Evolutionary conservation across 2,329 filamentous ascomycete species (phyloP), one percentile per base, ranked within the genome.

Genomic region (Colletotrichum theobromicola): DNA sequence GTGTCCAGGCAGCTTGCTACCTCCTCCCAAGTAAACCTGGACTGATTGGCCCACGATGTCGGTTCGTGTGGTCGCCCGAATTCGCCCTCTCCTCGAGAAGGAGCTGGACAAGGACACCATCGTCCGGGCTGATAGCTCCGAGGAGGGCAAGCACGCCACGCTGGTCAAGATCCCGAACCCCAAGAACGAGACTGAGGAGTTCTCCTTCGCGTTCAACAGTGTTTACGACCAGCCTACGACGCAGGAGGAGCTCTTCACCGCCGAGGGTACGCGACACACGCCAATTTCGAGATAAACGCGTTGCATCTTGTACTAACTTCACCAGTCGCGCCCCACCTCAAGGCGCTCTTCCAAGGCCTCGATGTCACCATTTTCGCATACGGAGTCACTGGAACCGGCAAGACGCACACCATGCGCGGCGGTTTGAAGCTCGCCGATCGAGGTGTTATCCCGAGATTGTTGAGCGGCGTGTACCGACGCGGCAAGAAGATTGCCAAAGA

Each of bases 341-440:
- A 98, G 83, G 94, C 97, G 69, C 91, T 98, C 12, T 98, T 98
- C 85, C 93, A 93, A 84, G 97, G 95, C 72, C 92, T 95, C 81
- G 94, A 97, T 84, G 91, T 96, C 55, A 98, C 95, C 13, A 91
- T 98, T 72, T 98, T 98, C 81, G 95, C 96, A 32, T 98, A 98
- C 82, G 96, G 96, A 75, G 95, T 96, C 74, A 98, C 96, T 1
- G 96, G 96, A 61, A 98, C 95, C 0, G 96, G 96, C 70, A 98
- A 98, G 86, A 98, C 96, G 74, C 95, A 98, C 84, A 98, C 96
- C 4, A 98, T 98, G 95, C 93, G 96, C 77, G 96, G 96, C 77
- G 96, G 96, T 50, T 91, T 97, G 84, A 94, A 94, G 81, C 88
- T 98, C 70, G 93, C 94, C 7, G 95, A 98, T 70, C 90, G 96